These are phyloP conservation scores for Boletus sp. DNA, from an alignment of 768 basidiomycete genomes.

Conservation along the genomic window DNA sequence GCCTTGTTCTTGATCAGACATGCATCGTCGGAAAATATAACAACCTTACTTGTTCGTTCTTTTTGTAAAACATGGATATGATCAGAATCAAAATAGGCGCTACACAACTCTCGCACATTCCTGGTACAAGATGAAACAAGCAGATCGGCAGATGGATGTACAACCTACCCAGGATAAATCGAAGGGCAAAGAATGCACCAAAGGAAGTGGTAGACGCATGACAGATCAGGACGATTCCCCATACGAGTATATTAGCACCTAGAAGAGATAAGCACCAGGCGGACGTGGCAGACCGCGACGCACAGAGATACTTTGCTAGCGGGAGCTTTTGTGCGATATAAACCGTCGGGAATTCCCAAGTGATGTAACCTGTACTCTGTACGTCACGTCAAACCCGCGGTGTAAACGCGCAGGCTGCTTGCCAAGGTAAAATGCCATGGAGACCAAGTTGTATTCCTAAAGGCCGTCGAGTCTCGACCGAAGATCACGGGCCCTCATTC, in stretches of 20 bases:
- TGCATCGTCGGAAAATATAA: neutral
- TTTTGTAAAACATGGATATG: slow-evolving; percentile 40
- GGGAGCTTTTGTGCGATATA: slow-evolving; percentile 40
- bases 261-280: neutral
- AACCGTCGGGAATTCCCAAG: slow-evolving; percentile 41
- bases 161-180: slow-evolving; percentile 26
- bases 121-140: neutral
- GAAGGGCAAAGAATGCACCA: slow-evolving; percentile 38
- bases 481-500: neutral
- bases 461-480: neutral
- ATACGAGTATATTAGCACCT: slow-evolving; percentile 39
- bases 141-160: neutral
- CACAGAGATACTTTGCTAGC: slow-evolving; percentile 39
- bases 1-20: slow-evolving; percentile 20
- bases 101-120: slow-evolving; percentile 41
- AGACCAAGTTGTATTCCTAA: neutral
- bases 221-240: slow-evolving; percentile 38
- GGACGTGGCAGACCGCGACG: neutral
- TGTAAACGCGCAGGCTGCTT: neutral
- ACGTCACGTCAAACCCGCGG: neutral
- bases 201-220: slow-evolving; percentile 36
- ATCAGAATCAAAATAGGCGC: slow-evolving; percentile 40
- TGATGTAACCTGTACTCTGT: slow-evolving; percentile 26
- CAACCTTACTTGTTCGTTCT: slow-evolving; percentile 35
- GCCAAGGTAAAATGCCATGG: neutral